phyloP scores from a whole-genome alignment of 2,329 filamentous ascomycete species.

The Diaporthe aspalathi region DNA sequence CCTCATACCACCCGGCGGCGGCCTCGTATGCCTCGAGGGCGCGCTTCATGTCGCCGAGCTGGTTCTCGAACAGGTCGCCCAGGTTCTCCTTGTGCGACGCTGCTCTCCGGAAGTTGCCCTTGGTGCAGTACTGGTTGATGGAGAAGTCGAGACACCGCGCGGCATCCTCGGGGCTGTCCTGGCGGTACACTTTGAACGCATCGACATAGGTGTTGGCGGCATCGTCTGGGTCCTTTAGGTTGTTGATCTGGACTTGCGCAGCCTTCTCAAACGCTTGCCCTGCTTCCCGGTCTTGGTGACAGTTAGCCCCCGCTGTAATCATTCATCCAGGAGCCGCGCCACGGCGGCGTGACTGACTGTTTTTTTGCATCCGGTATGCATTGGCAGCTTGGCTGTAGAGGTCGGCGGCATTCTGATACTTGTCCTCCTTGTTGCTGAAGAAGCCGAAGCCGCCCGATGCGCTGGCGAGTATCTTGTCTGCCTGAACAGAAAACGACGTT shows the following conservation, averaged over 20 bases:
- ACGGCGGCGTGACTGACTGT: conserved; percentile 65
- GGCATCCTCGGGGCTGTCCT: conserved; percentile 84
- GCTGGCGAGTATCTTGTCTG: conserved; percentile 82
- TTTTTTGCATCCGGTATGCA: conserved; percentile 88
- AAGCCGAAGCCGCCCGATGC: conserved; percentile 87
- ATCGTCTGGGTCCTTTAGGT: conserved; percentile 92
- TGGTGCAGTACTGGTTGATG: conserved; percentile 86
- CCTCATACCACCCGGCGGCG: conserved; percentile 90
- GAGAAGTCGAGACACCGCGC: conserved; percentile 82
- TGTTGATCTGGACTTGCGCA: conserved; percentile 80
- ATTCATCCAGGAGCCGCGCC: too few species aligned
- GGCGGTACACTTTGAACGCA: conserved; percentile 95
- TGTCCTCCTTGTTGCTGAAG: conserved; percentile 88
- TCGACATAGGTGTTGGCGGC: conserved; percentile 89
- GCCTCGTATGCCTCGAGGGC: conserved; percentile 87
- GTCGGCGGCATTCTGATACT: conserved; percentile 90
- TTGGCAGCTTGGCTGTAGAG: conserved; percentile 90
- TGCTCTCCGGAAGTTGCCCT: conserved; percentile 91
- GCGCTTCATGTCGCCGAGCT: conserved; percentile 80
- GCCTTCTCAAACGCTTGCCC: conserved; percentile 88
- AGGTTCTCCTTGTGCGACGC: conserved; percentile 91
- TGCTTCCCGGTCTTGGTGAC: conserved; percentile 79
- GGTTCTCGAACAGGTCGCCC: conserved; percentile 86
- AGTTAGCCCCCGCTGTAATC: neutral
- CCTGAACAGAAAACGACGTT: conserved; percentile 63